These are phyloP conservation scores for Passalora sequoiae DNA, from an alignment of 2,329 filamentous ascomycete species.

Conservation along the genomic window DNA sequence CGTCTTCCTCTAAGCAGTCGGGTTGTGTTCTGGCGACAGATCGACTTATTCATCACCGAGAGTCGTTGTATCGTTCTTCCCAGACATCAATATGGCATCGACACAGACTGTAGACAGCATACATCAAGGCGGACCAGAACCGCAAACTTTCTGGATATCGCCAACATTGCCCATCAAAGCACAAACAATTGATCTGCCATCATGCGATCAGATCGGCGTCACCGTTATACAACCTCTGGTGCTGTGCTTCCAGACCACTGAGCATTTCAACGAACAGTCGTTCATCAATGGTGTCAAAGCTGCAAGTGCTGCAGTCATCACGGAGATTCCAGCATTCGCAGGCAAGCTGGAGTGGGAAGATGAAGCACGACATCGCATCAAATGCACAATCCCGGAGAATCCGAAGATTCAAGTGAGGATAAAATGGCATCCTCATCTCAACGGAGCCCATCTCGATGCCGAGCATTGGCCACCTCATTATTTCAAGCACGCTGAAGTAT, in stretches of 20 bases:
- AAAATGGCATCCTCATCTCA: slow-evolving; percentile 7
- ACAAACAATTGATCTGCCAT: slow-evolving; percentile 12
- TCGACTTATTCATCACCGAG: too few species aligned
- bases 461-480: slow-evolving; percentile 11
- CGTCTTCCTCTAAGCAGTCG: too few species aligned
- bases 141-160: slow-evolving; percentile 9
- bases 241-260: slow-evolving; percentile 11
- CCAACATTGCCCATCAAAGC: slow-evolving; percentile 8
- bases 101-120: not conserved
- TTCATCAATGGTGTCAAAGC: slow-evolving; percentile 12
- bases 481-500: slow-evolving; percentile 8
- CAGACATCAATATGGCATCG: not conserved
- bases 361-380: slow-evolving; percentile 7
- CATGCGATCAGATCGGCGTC: slow-evolving; percentile 14
- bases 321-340: slow-evolving; percentile 11
- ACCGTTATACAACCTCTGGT: slow-evolving; percentile 9
- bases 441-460: slow-evolving; percentile 10
- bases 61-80: too few species aligned
- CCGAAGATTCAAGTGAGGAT: slow-evolving; percentile 11
- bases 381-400: slow-evolving; percentile 11
- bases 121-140: not conserved
- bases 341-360: slow-evolving; percentile 12
- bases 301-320: slow-evolving; percentile 6
- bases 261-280: slow-evolving; percentile 1
- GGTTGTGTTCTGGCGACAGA: too few species aligned